Evolutionary conservation across 2,329 filamentous ascomycete species (phyloP), one percentile per base, ranked within the genome.

Genomic region (Penicillium palitans): DNA sequence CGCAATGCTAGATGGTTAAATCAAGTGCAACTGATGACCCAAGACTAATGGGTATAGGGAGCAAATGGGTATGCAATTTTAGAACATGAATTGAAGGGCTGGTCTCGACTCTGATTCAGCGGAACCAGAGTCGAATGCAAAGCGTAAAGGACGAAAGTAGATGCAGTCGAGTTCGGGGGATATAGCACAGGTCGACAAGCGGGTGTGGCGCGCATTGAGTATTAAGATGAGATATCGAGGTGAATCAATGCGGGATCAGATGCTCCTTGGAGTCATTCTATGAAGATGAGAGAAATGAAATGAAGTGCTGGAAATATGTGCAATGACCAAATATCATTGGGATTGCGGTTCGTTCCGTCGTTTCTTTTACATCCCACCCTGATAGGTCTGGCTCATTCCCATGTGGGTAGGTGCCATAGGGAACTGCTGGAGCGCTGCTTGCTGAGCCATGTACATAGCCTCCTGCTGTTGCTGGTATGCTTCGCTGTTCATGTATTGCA

Each of bases 1-100:
- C 76, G 75, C 75, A 78, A 78, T 78, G 76, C 75, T 75, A 77
- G 73, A 73, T 74, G 68, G 71, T 68, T 64, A 70, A 73, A 68
- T 67, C 62, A 67, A 67, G 72, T 71, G 70, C 68, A 74, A 67
- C 68, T 70, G 66, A 68, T 66, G 64, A 63, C 66, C 68, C 68
- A 70, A 62, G 58, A 65, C 41, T 29, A 58, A 66, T 66, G 66
- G 67, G 59, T 61, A 67, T 67, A 61, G 66, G 63, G 67, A 71
- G 66, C 64, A 68, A 66, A 69, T 65, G 71, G 71, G 70, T 72
- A 73, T 73, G 69, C 70, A 70, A 70, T 70, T 70, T 71, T 61
- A 53, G 58, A 64, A 63, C 59, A 66, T 59, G 63, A 62, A 66
- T 57, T 55, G 61, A 62, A 68, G 50, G 59, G 63, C 59, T 62